Percentiles rank a stretch among this genome's conserved stretches.
Conservation (phyloP, 305 asterid species). For the Solanum hybrid region DNA sequence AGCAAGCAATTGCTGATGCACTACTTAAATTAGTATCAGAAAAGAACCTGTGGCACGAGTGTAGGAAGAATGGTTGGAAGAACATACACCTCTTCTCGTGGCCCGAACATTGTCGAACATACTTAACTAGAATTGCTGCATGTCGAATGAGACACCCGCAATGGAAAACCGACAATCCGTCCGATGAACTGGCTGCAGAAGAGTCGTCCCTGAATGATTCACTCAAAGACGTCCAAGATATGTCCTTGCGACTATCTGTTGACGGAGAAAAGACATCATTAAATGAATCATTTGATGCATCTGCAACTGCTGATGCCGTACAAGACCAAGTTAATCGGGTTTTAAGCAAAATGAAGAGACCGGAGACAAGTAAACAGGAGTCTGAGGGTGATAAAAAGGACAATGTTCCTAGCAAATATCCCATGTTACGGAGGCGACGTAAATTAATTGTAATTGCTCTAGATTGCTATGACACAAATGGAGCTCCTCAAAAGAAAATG, state of each 20-base stretch:
- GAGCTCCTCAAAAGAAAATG: slow-evolving; percentile 59
- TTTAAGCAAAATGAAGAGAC: slow-evolving; percentile 52
- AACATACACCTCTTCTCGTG: slow-evolving; percentile 91
- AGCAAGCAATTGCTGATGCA: slow-evolving; percentile 66
- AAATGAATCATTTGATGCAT: slow-evolving; percentile 35
- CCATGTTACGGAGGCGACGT: slow-evolving; percentile 58
- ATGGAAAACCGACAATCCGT: slow-evolving; percentile 75
- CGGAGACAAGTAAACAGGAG: slow-evolving; percentile 23
- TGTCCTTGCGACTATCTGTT: slow-evolving; percentile 63
- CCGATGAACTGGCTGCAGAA: slow-evolving; percentile 43
- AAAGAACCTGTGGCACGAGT: slow-evolving; percentile 79
- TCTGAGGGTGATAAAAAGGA: slow-evolving; percentile 36
- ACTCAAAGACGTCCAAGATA: slow-evolving; percentile 60
- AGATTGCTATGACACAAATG: slow-evolving; percentile 61
- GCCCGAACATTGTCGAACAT: slow-evolving; percentile 90
- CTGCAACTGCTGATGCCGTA: slow-evolving; percentile 30
- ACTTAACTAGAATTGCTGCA: slow-evolving; percentile 62
- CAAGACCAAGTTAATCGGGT: slow-evolving; percentile 70
- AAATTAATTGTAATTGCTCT: slow-evolving; percentile 61
- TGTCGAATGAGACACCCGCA: slow-evolving; percentile 92
- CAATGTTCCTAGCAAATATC: slow-evolving; percentile 43
- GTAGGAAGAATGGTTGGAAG: slow-evolving; percentile 71
- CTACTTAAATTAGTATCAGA: slow-evolving; percentile 81
- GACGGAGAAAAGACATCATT: slow-evolving; percentile 73
- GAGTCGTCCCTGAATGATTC: slow-evolving; percentile 76